Evolutionary conservation across 78 protist genomes (phyloP).

Genomic region (Monocercomonoides exilis): DNA sequence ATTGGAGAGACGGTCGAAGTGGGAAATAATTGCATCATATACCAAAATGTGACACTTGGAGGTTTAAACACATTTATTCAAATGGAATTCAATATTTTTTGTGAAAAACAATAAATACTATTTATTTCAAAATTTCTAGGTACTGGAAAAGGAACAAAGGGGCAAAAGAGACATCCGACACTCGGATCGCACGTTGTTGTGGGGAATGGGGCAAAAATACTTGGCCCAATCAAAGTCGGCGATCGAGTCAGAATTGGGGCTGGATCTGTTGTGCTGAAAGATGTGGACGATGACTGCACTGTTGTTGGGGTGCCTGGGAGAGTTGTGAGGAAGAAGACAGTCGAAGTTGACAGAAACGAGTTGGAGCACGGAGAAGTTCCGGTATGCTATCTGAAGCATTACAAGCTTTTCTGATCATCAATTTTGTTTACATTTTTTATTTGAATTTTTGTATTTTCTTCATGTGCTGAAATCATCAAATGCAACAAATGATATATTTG

Average conservation of each 20-base stretch:
- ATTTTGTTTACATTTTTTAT: too few relatives aligned
- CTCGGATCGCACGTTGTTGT: neutral
- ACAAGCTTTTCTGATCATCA: too few relatives aligned
- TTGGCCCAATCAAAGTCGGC: conserved; percentile 22
- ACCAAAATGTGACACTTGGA: conserved; percentile 31
- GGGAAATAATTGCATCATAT: conserved; percentile 14
- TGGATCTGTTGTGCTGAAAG: conserved; percentile 10
- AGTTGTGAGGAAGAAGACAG: neutral
- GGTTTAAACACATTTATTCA: neutral
- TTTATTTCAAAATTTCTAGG: neutral
- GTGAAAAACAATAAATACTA: neutral
- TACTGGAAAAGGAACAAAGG: neutral
- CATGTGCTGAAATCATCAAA: too few relatives aligned
- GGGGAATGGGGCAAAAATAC: conserved; percentile 15
- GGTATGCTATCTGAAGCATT: too few relatives aligned
- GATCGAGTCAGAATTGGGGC: neutral
- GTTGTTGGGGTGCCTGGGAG: conserved; percentile 33
- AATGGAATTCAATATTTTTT: neutral
- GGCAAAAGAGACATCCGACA: neutral
- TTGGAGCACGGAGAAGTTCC: neutral
- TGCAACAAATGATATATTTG: too few relatives aligned
- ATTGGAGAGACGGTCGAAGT: conserved; percentile 28
- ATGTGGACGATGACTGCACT: neutral
- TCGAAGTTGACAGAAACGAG: neutral
- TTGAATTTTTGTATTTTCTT: too few relatives aligned